A percentile compares a stretch with the other conserved stretches of the same genome.
Conservation (phyloP, 352 stramenopile genomes). For the Pythium coloratum region DNA sequence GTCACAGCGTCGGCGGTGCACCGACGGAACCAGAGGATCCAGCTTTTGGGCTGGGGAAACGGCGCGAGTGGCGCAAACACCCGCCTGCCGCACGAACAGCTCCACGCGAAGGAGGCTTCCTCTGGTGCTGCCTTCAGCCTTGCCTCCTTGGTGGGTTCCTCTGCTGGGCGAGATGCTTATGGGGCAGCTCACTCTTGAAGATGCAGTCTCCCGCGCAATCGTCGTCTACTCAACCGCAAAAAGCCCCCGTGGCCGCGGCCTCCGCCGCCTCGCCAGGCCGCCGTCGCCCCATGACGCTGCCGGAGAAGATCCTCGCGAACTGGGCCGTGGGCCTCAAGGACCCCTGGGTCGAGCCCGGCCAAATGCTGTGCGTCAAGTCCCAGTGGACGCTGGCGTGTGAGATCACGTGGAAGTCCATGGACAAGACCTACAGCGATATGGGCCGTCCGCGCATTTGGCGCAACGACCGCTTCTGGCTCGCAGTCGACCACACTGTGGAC, state of each 20-base stretch:
- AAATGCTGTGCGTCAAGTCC: slow-evolving; percentile 85
- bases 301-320: slow-evolving; percentile 83
- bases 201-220: slow-evolving; percentile 26
- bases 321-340: slow-evolving; percentile 69
- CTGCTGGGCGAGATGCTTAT: neutral
- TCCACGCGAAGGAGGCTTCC: neutral
- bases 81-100: neutral
- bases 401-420: slow-evolving; percentile 90
- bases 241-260: neutral
- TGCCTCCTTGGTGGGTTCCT: neutral
- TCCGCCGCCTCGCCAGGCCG: slow-evolving; percentile 12
- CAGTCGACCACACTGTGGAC: slow-evolving; percentile 84
- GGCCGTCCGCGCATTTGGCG: slow-evolving; percentile 80
- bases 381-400: slow-evolving; percentile 85
- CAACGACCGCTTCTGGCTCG: slow-evolving; percentile 87
- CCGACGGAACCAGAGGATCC: slow-evolving; percentile 26
- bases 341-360: slow-evolving; percentile 58
- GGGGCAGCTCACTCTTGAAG: slow-evolving; percentile 21
- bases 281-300: slow-evolving; percentile 69
- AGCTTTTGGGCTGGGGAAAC: slow-evolving; percentile 4
- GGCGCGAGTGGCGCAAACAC: slow-evolving; percentile 25
- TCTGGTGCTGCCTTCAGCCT: neutral
- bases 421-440: slow-evolving; percentile 89
- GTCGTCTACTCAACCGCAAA: neutral
- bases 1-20: slow-evolving; percentile 12